These are phyloP conservation scores for Geotrichum cucujoidarum DNA, from an alignment of 1,139 yeast species.

Conservation along the genomic window DNA sequence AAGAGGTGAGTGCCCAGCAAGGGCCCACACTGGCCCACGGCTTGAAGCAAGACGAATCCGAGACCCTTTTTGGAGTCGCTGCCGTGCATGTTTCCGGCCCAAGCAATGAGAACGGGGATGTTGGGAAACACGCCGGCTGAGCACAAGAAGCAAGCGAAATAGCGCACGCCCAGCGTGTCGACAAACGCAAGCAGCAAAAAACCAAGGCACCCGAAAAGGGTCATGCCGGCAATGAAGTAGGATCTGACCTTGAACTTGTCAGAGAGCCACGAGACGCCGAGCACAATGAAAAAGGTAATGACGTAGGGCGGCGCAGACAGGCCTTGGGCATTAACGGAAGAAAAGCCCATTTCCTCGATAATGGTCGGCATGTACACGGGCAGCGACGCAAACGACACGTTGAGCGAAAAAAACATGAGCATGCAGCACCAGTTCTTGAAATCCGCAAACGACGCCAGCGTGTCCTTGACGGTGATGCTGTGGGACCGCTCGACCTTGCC, in stretches of 20 bases:
- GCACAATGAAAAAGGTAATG: constrained; percentile 22
- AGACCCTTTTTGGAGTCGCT: constrained; percentile 23
- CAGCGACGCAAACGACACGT: constrained; percentile 22
- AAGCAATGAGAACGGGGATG: constrained; percentile 24
- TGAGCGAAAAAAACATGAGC: constrained; percentile 15
- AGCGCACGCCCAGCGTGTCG: constrained; percentile 22
- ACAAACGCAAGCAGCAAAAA: constrained; percentile 24
- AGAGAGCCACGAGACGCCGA: constrained; percentile 22
- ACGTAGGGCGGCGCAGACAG: constrained; percentile 28
- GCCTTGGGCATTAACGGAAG: constrained; percentile 28
- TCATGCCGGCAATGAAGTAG: constrained; percentile 20
- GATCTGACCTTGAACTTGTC: constrained; percentile 24
- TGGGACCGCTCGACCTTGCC: constrained; percentile 13
- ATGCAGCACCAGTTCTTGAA: constrained; percentile 23
- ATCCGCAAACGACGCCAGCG: constrained; percentile 16
- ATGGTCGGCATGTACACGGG: constrained; percentile 27
- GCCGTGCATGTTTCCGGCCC: constrained; percentile 27
- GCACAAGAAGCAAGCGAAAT: constrained; percentile 25
- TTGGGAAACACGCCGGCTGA: constrained; percentile 25
- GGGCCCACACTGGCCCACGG: constrained; percentile 30
- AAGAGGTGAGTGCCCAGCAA: constrained; percentile 26
- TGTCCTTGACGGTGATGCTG: constrained; percentile 4
- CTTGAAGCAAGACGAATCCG: constrained; percentile 24
- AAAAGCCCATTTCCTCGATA: constrained; percentile 26
- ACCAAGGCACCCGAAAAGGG: constrained; percentile 24